Evolutionary conservation across 768 basidiomycete genomes (phyloP).

Genomic region (Boletus patriciae): DNA sequence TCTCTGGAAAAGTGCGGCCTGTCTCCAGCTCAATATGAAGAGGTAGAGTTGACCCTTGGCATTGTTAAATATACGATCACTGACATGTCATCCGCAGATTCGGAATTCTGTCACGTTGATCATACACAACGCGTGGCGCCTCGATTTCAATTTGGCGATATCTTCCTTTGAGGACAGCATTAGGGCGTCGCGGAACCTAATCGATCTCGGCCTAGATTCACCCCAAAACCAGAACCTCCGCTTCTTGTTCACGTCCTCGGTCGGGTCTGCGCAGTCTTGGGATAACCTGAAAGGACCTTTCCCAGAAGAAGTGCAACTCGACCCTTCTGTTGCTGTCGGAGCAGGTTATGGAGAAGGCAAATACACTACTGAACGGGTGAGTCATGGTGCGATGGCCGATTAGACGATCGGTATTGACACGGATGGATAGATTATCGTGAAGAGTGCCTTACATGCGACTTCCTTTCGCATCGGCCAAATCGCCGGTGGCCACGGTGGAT

Average conservation of each 20-base stretch:
- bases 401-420: not conserved
- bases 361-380: slow-evolving; percentile 41
- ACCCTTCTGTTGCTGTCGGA: slow-evolving; percentile 37
- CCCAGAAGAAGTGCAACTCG: slow-evolving; percentile 36
- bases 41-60: not conserved
- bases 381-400: not conserved
- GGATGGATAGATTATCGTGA: slow-evolving; percentile 34
- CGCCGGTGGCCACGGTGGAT: slow-evolving; percentile 40
- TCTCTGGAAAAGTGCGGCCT: slow-evolving; percentile 33
- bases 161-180: slow-evolving; percentile 46
- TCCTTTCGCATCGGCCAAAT: slow-evolving; percentile 50
- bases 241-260: slow-evolving; percentile 44
- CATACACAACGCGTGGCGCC: slow-evolving; percentile 47
- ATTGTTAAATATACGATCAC: not conserved
- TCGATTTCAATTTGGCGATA: slow-evolving; percentile 44
- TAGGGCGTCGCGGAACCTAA: slow-evolving; percentile 37
- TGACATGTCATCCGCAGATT: slow-evolving; percentile 24
- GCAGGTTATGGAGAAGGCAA: slow-evolving; percentile 50
- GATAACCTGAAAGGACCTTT: slow-evolving; percentile 28
- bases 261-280: slow-evolving; percentile 37
- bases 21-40: slow-evolving; percentile 17
- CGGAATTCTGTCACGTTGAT: slow-evolving; percentile 34
- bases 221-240: slow-evolving; percentile 28
- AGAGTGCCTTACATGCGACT: slow-evolving; percentile 37
- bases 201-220: slow-evolving; percentile 33